Evolutionary conservation across 1,284 basidiomycete species (phyloP), one percentile per base, ranked within the genome.

Genomic region (Ustilago shanxiensis): DNA sequence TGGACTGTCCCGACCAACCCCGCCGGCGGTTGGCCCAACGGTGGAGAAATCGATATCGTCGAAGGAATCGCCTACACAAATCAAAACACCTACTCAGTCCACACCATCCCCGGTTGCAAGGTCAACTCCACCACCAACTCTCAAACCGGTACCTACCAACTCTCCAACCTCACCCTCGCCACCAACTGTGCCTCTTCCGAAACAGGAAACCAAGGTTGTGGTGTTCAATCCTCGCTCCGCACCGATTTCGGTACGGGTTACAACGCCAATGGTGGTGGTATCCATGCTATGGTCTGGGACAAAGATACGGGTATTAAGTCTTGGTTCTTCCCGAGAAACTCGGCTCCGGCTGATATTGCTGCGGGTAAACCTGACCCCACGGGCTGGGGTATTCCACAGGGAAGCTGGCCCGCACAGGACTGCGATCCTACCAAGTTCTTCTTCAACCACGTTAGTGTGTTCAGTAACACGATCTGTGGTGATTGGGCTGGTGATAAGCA

Each of bases 181-280:
- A 88, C 86, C 31, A 87, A 91, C 77, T 93, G 92, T 79, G 88
- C 91, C 67, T 87, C 88, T 4, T 88, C 88, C 18, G 79, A 87
- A 29, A 89, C 90, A 79, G 87, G 73, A 78, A 92, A 93, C 78
- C 85, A 89, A 0, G 91, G 91, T 0, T 93, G 92, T 73, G 90
- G 90, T 13, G 91, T 92, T 13, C 79, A 86, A 26, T 76, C 89
- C 72, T 41, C 82, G 72, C 49, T 88, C 47, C 60, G 83, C 0
- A 86, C 86, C 58, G 91, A 84, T 20, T 91, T 88, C 72, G 90
- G 90, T 0, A 88, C 89, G 13, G 76, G 80, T 2, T 91, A 91
- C 86, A 92, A 92, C 79, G 73, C 74, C 10, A 88, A 87, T 24
- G 90, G 90, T 7, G 92, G 91, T n/a, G 90, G 90, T 2, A 89